These are phyloP conservation scores for Tuber umbilicatum DNA, from an alignment of 495 filamentous ascomycete species.

Conservation along the genomic window DNA sequence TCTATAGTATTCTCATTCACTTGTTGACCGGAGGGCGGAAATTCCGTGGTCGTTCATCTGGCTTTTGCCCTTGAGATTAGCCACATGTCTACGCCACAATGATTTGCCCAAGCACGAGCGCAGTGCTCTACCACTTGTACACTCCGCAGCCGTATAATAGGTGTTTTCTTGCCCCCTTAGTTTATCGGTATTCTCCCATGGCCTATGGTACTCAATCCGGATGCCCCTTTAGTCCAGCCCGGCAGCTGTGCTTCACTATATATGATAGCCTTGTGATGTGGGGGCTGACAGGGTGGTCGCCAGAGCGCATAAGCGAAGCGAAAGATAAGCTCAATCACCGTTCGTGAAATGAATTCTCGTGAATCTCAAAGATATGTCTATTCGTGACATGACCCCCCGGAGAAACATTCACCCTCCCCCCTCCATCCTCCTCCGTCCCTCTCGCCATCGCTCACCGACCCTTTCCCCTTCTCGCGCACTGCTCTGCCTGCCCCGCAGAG, in stretches of 20 bases:
- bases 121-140: too few species aligned
- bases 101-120: not conserved
- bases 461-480: not conserved
- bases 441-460: too few species aligned
- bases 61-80: not conserved
- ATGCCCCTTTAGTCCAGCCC: not conserved
- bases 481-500: not conserved
- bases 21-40: not conserved
- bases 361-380: not conserved
- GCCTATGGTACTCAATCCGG: not conserved
- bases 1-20: not conserved
- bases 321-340: not conserved
- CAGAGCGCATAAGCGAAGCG: not conserved
- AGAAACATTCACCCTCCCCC: constrained; percentile 18
- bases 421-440: not conserved
- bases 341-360: not conserved
- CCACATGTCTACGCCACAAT: not conserved
- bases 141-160: too few species aligned
- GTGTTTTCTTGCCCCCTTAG: not conserved
- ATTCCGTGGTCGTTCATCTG: not conserved
- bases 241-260: not conserved
- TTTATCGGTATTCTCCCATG: not conserved
- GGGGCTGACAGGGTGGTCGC: not conserved
- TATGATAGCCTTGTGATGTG: not conserved
- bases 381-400: constrained; percentile 8